A percentile compares a stretch with the other conserved stretches of the same genome.
phyloP scores from a whole-genome alignment of 2,329 filamentous ascomycete genomes.

The Neofusicoccum sp. region DNA sequence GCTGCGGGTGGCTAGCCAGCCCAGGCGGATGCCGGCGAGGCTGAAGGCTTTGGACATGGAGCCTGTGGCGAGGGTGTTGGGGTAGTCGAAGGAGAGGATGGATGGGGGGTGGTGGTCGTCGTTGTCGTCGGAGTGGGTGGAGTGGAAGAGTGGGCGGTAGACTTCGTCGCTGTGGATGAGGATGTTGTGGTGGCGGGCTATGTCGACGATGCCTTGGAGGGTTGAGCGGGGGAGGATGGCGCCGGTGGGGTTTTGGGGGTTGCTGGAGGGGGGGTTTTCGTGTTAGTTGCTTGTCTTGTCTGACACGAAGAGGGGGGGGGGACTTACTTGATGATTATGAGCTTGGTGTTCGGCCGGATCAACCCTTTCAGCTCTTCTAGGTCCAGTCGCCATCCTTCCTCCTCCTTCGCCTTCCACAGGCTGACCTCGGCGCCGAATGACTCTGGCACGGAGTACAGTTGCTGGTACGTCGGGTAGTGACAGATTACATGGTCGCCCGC shows the following conservation, averaged over 20 bases:
- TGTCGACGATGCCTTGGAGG: constrained; percentile 62
- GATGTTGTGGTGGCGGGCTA: constrained; percentile 66
- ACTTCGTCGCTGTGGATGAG: constrained; percentile 75
- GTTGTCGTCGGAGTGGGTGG: constrained; percentile 64
- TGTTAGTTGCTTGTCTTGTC: background rate
- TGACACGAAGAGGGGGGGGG: background rate
- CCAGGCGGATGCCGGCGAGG: constrained; percentile 77
- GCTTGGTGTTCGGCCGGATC: constrained; percentile 70
- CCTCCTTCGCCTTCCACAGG: constrained; percentile 70
- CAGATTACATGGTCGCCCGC: constrained; percentile 82
- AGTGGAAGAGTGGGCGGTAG: constrained; percentile 81
- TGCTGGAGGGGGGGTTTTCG: constrained; percentile 53
- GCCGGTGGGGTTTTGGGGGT: constrained; percentile 80
- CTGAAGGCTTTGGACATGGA: constrained; percentile 86
- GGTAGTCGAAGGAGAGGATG: constrained; percentile 70
- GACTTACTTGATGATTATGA: constrained; percentile 64
- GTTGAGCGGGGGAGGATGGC: constrained; percentile 66
- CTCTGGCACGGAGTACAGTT: constrained; percentile 74
- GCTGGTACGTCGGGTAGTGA: constrained; percentile 85
- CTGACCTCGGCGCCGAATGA: constrained; percentile 78
- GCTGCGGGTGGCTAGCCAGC: constrained; percentile 77
- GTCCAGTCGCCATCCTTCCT: constrained; percentile 68
- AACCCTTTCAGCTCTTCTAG: constrained; percentile 66
- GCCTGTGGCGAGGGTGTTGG: constrained; percentile 71
- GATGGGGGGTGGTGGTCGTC: constrained; percentile 68